Evolutionary conservation across 345 rosid species (phyloP), one percentile per base, ranked within the genome.

Genomic region (Cardamine occulta): DNA sequence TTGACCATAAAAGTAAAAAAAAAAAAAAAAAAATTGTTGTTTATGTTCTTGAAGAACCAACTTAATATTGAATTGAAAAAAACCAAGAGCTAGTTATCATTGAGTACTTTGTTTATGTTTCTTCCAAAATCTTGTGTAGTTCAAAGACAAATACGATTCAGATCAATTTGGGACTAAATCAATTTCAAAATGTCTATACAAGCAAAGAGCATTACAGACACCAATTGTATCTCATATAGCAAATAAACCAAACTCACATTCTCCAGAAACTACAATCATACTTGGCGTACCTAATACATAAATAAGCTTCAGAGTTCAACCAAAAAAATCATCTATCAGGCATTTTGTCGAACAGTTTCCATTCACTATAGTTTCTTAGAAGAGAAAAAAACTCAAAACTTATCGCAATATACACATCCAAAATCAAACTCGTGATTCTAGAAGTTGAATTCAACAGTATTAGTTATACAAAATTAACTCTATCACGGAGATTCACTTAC

Each of bases 291-390:
- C 17, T 24, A 26, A 54, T 26, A 54, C 18, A 59, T 34, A 59
- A 0, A 59, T 59, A 34, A 37, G 12, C 7, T n/a, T 39, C 28
- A 54, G 52, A 37, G 8, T 10, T 3, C 0, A 1, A 55, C 18
- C 17, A 18, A 40, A 39, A 42, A n/a, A 8, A 1, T 11, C 3
- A 11, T 68, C 52, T 53, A 1, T 57, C 2, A 57, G 32, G n/a
- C 31, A 70, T 56, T 56, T 58, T 19, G 34, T 70, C 66, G 66
- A 70, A 70, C 66, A 70, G 21, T 13, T 57, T 19, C 15, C 8
- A 0, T 13, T 13, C 52, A 24, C 49, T 18, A 21, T 11, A 18
- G 8, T 37, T 17, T 4, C 19, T 55, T 28, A 68, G 5, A 69
- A 56, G 6, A 42, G 1, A 37, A 5, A 66, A 4, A 13, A 26